Base-by-base conservation (phyloP, 192 early-diverging fungal genomes). In the Umbelopsis isabellina region DNA sequence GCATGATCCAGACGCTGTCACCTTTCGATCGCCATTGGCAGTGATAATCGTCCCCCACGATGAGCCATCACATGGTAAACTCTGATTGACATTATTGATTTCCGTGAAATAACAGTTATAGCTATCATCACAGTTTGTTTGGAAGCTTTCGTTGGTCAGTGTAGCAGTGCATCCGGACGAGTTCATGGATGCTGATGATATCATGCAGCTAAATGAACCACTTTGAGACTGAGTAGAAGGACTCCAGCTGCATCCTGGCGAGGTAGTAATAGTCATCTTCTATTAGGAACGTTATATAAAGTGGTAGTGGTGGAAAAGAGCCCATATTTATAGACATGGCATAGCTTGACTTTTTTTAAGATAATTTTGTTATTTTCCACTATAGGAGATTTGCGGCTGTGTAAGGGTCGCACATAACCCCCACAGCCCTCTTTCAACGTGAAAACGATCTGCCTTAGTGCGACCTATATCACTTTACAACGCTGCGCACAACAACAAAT, bases 1-100 rank as follows among this genome's bases (percentile, higher is more conserved):
- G 21, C 50, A 51, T 18, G 50, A 51, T 51, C 50, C 50, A 9
- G 50, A 23, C 20, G 10, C 50, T 2, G 50, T 51, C 50, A 51
- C 20, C 3, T 9, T 51, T 8, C 22, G 50, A 23, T 23, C 20
- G 50, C 23, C 23, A 23, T 0, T 22, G 21, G 50, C 10, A 51
- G 20, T 51, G 50, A 27, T 58, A 11, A 15, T 10, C 27, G 53
- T 58, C 53, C 53, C n/a, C n/a, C n/a, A 58, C 10, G 53, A 58
- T 16, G 53, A 58, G 1, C 53, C 53, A 58, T 58, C 30, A 18
- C 53, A 58, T 16, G 10, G 0, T 15, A 80, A 78, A 20, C 76
- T 80, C 67, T 76, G 50, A 12, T 55, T 52, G 27, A 83, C 76
- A 22, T 80, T 78, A 65, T 83, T 80, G 27, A 83, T 80, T 15